Evolutionary conservation across 257 asterid species (phyloP), one percentile per base, ranked within the genome.

Genomic region (Solanum habrochaites): DNA sequence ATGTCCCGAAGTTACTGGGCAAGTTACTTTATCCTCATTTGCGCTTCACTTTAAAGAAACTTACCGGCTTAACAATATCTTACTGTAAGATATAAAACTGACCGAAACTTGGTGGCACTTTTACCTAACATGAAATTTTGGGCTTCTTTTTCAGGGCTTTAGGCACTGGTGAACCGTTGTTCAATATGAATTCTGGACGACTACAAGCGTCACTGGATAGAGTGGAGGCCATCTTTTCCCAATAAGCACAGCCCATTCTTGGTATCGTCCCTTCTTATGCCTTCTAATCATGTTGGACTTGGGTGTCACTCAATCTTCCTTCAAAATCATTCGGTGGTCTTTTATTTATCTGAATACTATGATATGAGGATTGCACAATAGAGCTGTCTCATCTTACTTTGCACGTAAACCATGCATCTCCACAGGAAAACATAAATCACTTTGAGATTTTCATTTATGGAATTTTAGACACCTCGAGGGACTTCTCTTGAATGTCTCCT

Each of bases 1-100:
- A 69, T 95, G 96, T 88, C 99, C 99, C 45, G 99, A 97, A 93
- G 75, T 97, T 83, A 95, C 92, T 37, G 99, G 99, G 99, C 91
- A 90, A 91, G 93, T 88, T 88, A 64, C 52, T 72, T 89, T 85
- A 3, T 60, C 77, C 83, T 67, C 67, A 58, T 56, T 71, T 78
- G 35, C 12, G 42, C 32, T 67, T 58, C n/a, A 29, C 75, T 67
- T 88, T 8, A 39, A 18, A 70, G 23, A 25, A 62, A n/a, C 4
- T 14, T 3, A 35, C 77, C 8, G 2, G 45, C 12, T n/a, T 85
- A 5, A 39, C 7, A 1, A 23, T 72, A 72, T 72, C 13, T 23
- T 67, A 13, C 45, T 85, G 37, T 39, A 71, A 49, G 49, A 71
- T 8, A 21, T 43, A 43, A 42, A 42, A 23, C 82, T 40, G 82